Conservation (phyloP, 805 yeast species). For the Metschnikowia similis region DNA sequence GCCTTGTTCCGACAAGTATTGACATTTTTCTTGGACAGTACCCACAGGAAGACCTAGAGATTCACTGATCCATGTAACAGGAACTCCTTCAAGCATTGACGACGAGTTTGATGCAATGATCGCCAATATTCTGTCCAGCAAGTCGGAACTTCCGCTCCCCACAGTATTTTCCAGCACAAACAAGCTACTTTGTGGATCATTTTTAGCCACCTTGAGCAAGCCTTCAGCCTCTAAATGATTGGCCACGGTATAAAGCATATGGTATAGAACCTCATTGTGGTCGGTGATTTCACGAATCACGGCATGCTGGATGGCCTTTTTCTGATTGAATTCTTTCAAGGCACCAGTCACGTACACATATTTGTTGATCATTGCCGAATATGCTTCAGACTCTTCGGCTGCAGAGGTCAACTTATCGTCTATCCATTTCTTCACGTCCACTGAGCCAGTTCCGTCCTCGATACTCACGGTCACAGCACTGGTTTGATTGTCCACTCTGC, state of each 20-base stretch:
- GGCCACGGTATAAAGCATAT: conserved; percentile 59
- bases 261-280: conserved; percentile 66
- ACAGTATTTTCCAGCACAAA: conserved; percentile 25
- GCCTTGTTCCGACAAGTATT: conserved; percentile 60
- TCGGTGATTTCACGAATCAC: conserved; percentile 53
- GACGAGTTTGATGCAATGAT: conserved; percentile 48
- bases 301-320: conserved; percentile 62
- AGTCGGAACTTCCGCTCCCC: conserved; percentile 20
- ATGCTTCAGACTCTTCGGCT: conserved; percentile 28
- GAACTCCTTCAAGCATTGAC: conserved; percentile 75
- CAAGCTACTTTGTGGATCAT: conserved; percentile 21
- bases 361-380: conserved; percentile 42
- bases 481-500: conserved; percentile 57
- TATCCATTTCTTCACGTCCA: conserved; percentile 63
- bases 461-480: conserved; percentile 52
- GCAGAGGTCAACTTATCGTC: conserved; percentile 27
- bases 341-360: conserved; percentile 55
- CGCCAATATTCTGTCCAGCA: conserved; percentile 41
- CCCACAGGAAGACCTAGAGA: conserved; percentile 47
- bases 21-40: conserved; percentile 48
- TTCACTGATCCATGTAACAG: conserved; percentile 57
- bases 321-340: conserved; percentile 55
- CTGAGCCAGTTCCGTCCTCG: conserved; percentile 71
- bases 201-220: conserved; percentile 20
- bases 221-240: conserved; percentile 55